Evolutionary conservation across 129 eudicot genomes (phyloP).

Genomic region (Pulicaria dysenterica): DNA sequence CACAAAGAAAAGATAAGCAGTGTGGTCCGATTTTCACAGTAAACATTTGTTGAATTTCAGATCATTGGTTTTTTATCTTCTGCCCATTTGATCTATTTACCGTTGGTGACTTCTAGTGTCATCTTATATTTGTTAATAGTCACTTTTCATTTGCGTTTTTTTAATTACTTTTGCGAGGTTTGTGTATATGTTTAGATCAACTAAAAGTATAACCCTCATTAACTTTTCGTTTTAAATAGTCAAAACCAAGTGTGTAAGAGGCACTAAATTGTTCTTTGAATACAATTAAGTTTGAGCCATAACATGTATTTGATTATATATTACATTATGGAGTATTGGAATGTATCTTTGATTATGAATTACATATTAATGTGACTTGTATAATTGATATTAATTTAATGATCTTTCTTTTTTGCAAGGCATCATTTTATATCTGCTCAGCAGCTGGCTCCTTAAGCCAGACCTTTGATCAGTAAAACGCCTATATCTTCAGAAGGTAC

Average conservation of each 20-base stretch:
- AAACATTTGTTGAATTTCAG: background rate
- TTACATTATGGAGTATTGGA: background rate
- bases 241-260: background rate
- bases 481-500: constrained; percentile 3
- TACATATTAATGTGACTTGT: background rate
- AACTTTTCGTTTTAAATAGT: background rate
- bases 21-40: background rate
- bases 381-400: background rate
- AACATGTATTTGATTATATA: too few relatives aligned
- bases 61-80: background rate
- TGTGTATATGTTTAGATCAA: background rate
- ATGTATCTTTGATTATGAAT: background rate
- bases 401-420: background rate
- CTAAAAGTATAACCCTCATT: background rate
- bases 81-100: constrained; percentile 7
- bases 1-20: background rate
- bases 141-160: background rate
- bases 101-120: constrained; percentile 1
- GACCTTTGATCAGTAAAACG: background rate
- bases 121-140: background rate
- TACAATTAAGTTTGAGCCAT: background rate
- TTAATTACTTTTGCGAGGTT: background rate
- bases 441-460: background rate
- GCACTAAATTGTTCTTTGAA: background rate
- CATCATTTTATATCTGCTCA: background rate